A percentile compares a stretch with the other conserved stretches of the same genome.
phyloP scores from a whole-genome alignment of 768 basidiomycete species.

The Termitomyces titanicus region DNA sequence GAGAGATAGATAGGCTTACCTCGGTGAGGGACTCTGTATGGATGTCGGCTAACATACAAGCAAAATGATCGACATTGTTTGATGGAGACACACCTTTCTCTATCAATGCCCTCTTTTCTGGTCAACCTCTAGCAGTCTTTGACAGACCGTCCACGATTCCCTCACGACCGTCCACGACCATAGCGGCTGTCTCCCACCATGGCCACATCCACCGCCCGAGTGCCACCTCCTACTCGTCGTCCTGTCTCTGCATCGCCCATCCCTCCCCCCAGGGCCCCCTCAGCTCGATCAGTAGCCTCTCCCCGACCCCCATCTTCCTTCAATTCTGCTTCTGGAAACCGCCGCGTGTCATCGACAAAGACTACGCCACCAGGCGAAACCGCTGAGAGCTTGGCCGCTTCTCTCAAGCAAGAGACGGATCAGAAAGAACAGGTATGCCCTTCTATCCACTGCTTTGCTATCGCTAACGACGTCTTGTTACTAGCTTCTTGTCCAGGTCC shows the following conservation, averaged over 20 bases:
- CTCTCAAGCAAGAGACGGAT: constrained; percentile 74
- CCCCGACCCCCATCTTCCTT: constrained; percentile 53
- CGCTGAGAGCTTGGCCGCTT: constrained; percentile 53
- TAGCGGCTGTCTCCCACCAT: background rate
- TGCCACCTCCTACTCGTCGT: constrained; percentile 46
- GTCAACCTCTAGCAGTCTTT: background rate
- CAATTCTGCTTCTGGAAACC: constrained; percentile 38
- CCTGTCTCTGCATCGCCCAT: constrained; percentile 38
- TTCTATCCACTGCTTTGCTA: background rate
- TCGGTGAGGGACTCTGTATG: constrained; percentile 36
- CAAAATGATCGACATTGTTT: constrained; percentile 5
- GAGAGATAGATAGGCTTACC: constrained; percentile 3
- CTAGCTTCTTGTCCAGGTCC: constrained; percentile 72
- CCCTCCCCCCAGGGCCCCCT: constrained; percentile 48
- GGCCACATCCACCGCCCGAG: constrained; percentile 46
- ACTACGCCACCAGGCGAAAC: constrained; percentile 41
- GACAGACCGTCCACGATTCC: constrained; percentile 3
- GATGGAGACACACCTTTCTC: constrained; percentile 7
- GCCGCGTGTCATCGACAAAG: constrained; percentile 48
- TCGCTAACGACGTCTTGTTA: constrained; percentile 6
- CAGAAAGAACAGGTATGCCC: constrained; percentile 71
- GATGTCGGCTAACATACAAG: constrained; percentile 29
- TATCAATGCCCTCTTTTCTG: constrained; percentile 4
- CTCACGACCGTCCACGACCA: background rate
- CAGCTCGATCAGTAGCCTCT: constrained; percentile 57